Evolutionary conservation across 73 alveolate genomes (phyloP).

Genomic region (Paramecium tetraurelia): DNA sequence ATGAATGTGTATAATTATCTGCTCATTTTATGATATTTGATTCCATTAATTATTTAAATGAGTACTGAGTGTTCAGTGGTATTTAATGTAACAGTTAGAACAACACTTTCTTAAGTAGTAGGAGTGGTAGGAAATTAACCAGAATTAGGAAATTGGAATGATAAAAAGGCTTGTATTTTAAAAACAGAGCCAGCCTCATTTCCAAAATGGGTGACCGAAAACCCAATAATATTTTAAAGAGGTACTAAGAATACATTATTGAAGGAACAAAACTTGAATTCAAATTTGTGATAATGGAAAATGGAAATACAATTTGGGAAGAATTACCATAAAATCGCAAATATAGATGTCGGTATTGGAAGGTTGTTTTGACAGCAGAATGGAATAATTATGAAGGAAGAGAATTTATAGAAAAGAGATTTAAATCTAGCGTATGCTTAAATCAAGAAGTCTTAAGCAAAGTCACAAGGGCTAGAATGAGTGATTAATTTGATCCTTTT

Average conservation of each 20-base stretch:
- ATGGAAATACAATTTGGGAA: constrained; percentile 1
- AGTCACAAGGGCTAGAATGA: not conserved
- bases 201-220: constrained; percentile 30
- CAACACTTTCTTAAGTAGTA: not conserved
- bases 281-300: constrained; percentile 1
- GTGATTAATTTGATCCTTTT: constrained; percentile 31
- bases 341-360: constrained; percentile 7
- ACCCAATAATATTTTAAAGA: not conserved
- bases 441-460: not conserved
- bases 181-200: not conserved
- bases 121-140: constrained; percentile 41
- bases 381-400: constrained; percentile 41
- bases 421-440: not conserved
- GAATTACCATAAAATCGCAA: constrained; percentile 32
- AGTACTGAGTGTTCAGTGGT: not conserved
- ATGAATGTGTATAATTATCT: not conserved
- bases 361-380: constrained; percentile 36
- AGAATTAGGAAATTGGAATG: constrained; percentile 27
- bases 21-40: not conserved
- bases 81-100: not conserved
- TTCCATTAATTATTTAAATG: not conserved
- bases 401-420: constrained; percentile 17
- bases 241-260: not conserved
- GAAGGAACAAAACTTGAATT: constrained; percentile 32
- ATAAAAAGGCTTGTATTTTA: not conserved